phyloP scores from a whole-genome alignment of 768 basidiomycete species.

The Pisolithus orientalis region DNA sequence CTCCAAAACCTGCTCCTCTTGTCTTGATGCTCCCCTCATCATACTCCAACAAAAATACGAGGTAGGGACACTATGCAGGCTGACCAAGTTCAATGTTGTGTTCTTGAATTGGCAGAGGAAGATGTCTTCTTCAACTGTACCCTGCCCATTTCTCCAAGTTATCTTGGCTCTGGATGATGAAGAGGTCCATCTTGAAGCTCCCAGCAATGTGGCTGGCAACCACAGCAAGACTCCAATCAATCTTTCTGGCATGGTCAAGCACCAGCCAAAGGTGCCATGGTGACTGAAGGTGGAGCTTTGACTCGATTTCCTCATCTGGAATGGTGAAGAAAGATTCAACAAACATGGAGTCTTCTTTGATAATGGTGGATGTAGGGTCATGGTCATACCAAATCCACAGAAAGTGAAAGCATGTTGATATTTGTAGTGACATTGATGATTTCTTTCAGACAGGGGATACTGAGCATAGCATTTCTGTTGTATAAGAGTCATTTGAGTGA shows the following conservation, averaged over 20 bases:
- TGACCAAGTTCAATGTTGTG: slow-evolving; percentile 93
- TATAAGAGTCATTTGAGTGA: slow-evolving; percentile 99
- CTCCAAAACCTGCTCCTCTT: slow-evolving; percentile 90
- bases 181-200: slow-evolving; percentile 91
- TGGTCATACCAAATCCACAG: no score
- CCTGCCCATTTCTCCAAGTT: slow-evolving; percentile 89
- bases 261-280: slow-evolving; percentile 97
- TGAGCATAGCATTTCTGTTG: slow-evolving; percentile 97
- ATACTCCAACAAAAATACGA: slow-evolving; percentile 87
- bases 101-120: slow-evolving; percentile 95
- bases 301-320: no score
- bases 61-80: slow-evolving; percentile 89
- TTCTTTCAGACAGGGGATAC: slow-evolving; percentile 56
- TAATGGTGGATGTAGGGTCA: no score
- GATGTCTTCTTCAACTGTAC: slow-evolving; percentile 82
- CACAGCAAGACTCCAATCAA: slow-evolving; percentile 95
- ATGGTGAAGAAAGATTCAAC: no score
- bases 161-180: slow-evolving; percentile 98
- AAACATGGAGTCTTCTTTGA: no score
- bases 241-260: slow-evolving; percentile 94
- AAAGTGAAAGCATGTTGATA: no score
- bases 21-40: slow-evolving; percentile 70
- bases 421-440: no score
- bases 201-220: slow-evolving; percentile 91
- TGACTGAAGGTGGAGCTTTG: slow-evolving; percentile 63